Base-by-base conservation (phyloP, 2,329 filamentous ascomycete genomes). In the Clarireedia sp. region DNA sequence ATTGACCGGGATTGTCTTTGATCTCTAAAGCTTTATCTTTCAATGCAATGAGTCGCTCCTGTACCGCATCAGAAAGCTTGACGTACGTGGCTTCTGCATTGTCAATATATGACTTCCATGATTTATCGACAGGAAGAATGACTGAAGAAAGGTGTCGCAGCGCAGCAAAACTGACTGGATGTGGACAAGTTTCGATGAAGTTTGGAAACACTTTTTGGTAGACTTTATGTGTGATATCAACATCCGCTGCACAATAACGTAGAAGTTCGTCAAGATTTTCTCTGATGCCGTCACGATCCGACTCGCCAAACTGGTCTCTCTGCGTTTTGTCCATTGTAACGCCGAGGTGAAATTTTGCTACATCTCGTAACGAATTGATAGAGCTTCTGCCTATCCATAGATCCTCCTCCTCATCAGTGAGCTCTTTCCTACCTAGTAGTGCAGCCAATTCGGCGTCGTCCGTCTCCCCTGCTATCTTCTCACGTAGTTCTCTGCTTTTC, bases 91-190 rank as follows among this genome's bases (percentile, higher is more conserved):
- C 83, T 68, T 99, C 94, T 0, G 94, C 86, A 57, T 87, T 92
- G 10, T 79, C 74, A 45, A 97, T 78, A 67, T 99, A 99, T 1
- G 82, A 75, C 58, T 92, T 81, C 95, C 95, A 99, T 0, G 87
- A 85, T 64, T 86, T 81, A 69, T 97, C 83, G 45, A 97, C 87
- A 0, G 94, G 94, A 7, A 99, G 75, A 48, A 97, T 96, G 60
- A 96, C 90, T 0, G 91, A 87, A 0, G 91, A 90, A n/a, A 99
- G 78, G 69, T 97, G 94, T 16, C 94, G 82, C 17, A 99, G 77
- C 2, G 94, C 94, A 2, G 90, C 92, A 66, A 99, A 99, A 72
- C 91, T 97, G 66, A 99, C 94, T 0, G 94, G 94, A 71, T 99
- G 95, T 0, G 94, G 94, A 67, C 94, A 99, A 24, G 88, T 89